Conservation (phyloP, 148 eudicot species). For the Spergularia marina region DNA sequence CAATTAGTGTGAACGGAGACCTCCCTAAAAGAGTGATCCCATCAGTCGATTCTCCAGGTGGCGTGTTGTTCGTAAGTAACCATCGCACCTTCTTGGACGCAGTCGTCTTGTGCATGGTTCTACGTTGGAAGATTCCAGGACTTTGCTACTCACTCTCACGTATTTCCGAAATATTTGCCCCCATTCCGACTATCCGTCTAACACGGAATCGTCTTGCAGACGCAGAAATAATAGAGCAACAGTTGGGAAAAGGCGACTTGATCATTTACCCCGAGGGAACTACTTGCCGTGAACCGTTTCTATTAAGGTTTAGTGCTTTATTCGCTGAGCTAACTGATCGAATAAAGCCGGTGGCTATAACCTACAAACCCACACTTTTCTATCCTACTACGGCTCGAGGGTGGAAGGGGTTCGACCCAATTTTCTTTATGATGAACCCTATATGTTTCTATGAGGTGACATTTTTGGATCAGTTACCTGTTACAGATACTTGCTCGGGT, state of each 20-base stretch:
- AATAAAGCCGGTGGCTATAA: slow-evolving; percentile 33
- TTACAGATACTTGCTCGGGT: slow-evolving; percentile 21
- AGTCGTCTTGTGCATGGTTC: background rate
- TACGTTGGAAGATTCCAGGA: slow-evolving; percentile 13
- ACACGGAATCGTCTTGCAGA: slow-evolving; percentile 23
- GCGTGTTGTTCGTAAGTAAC: slow-evolving; percentile 86
- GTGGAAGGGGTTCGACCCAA: slow-evolving; percentile 43
- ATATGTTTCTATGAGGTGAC: slow-evolving; percentile 36
- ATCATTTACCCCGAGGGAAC: slow-evolving; percentile 32
- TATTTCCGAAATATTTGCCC: slow-evolving; percentile 16
- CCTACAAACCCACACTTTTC: slow-evolving; percentile 29
- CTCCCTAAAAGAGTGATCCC: slow-evolving; percentile 46
- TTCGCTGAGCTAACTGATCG: slow-evolving; percentile 40
- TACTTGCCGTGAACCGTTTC: slow-evolving; percentile 34
- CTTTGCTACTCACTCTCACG: slow-evolving; percentile 22
- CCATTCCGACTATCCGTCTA: slow-evolving; percentile 22
- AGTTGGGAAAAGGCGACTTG: slow-evolving; percentile 20
- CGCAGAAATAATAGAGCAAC: slow-evolving; percentile 21
- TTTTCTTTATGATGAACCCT: slow-evolving; percentile 49
- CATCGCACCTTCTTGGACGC: slow-evolving; percentile 93
- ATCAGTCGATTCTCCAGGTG: slow-evolving; percentile 36
- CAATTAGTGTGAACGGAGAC: slow-evolving; percentile 52
- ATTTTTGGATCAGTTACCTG: slow-evolving; percentile 37
- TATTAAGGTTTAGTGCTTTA: slow-evolving; percentile 35
- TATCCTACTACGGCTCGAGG: slow-evolving; percentile 47